Base-by-base conservation (phyloP, 768 basidiomycete genomes). In the Mycena leptocephala region DNA sequence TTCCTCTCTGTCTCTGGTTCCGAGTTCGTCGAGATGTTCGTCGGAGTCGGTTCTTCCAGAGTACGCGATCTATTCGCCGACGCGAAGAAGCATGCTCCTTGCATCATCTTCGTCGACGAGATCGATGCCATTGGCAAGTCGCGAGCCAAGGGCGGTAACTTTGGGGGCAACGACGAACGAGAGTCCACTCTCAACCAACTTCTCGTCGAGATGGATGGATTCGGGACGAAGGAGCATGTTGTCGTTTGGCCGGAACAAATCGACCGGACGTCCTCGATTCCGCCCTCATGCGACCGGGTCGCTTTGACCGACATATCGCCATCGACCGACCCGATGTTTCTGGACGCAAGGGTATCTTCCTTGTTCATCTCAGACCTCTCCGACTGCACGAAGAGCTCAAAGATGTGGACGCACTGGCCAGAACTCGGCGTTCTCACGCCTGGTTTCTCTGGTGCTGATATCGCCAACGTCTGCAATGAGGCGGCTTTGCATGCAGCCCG, bases 21-120 rank as follows among this genome's bases (percentile, higher is more conserved):
- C 53, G 98, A 99, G 83, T 99, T 99, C 83, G 97, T 99, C 75
- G 98, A 99, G 87, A 99, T 99, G 97, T 99, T 99, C 83, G 98
- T 99, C 79, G 98, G 98, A 85, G 98, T 99, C 65, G 98, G 98
- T 72, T 97, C 98, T 3, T 97, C 97, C 5, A 93, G 98, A 77
- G 98, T 99, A 14, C 94, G 98, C 61, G 98, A 99, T 86, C 93
- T 99, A 53, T 99, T 99, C 84, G 95, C 97, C 39, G 97, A 95
- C 5, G 98, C 98, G 59, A 97, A 96, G 91, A 99, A 99, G 89
- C 92, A 98, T 82, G 97, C 98, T 0, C 98, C 98, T 0, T 97
- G 96, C 83, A 99, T 99, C 89, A 96, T 99, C 83, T 99, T 99
- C 86, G 92, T 99, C 77, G 98, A 99, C 85, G 98, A 99, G 87